Evolutionary conservation across 768 basidiomycete genomes (phyloP).

Genomic region (Boletus bicolor): DNA sequence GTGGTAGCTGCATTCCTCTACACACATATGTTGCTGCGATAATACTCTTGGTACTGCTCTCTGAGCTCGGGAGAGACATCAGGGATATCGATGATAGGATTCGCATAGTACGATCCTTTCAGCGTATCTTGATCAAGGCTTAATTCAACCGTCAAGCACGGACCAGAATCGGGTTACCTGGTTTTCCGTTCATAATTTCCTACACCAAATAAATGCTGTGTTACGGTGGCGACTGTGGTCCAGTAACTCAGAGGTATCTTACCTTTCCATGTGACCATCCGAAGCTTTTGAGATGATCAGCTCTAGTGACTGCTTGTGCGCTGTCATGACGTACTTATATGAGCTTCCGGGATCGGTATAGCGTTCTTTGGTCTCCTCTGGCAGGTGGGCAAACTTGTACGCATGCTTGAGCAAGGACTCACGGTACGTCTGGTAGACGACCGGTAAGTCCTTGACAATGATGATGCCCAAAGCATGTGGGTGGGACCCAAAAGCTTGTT

Average conservation of each 20-base stretch:
- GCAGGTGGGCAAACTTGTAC: constrained; percentile 70
- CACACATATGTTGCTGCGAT: constrained; percentile 84
- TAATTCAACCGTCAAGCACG: not conserved
- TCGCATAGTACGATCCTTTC: constrained; percentile 94
- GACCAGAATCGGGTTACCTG: constrained; percentile 42
- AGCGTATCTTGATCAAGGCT: constrained; percentile 55
- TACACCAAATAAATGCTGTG: constrained; percentile 22
- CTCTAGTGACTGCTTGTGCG: not conserved
- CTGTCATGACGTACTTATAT: constrained; percentile 58
- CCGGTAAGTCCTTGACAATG: constrained; percentile 77
- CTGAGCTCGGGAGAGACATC: constrained; percentile 56
- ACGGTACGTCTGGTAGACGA: constrained; percentile 56
- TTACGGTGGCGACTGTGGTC: not conserved
- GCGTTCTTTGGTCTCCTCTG: constrained; percentile 63
- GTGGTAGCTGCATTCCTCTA: not conserved
- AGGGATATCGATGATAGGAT: constrained; percentile 64
- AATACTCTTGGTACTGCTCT: constrained; percentile 74
- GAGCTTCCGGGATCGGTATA: constrained; percentile 69
- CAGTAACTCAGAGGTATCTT: constrained; percentile 4
- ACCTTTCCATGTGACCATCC: constrained; percentile 99
- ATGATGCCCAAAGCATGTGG: constrained; percentile 77
- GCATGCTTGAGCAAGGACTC: constrained; percentile 72
- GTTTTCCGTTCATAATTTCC: constrained; percentile 96
- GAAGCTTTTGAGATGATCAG: constrained; percentile 49
- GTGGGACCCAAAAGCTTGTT: constrained; percentile 79